Percentiles rank a stretch among this genome's conserved stretches.
phyloP scores from a whole-genome alignment of 768 basidiomycete species.

The Leccinum incarnatum region DNA sequence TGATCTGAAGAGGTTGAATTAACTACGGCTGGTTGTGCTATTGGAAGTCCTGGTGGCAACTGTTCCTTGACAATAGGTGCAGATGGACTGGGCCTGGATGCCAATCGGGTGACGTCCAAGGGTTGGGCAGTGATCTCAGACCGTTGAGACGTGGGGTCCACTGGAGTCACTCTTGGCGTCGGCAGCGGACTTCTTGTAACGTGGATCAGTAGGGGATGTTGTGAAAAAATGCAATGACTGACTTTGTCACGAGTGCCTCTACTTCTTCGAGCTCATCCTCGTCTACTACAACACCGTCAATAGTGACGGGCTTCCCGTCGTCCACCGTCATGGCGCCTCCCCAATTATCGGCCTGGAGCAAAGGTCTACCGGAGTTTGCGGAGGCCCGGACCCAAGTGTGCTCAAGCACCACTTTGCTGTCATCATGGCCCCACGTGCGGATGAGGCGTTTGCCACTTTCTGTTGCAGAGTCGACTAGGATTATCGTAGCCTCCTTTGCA shows the following conservation, averaged over 20 bases:
- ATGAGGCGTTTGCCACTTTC: constrained; percentile 55
- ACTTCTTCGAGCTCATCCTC: constrained; percentile 40
- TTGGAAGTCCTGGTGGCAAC: background rate
- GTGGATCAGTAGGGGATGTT: constrained; percentile 15
- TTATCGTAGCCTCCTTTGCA: constrained; percentile 51
- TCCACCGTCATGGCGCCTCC: constrained; percentile 40
- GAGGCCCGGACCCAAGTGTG: constrained; percentile 52
- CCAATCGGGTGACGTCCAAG: background rate
- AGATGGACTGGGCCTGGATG: constrained; percentile 1
- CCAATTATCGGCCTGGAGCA: constrained; percentile 52
- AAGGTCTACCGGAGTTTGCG: constrained; percentile 39
- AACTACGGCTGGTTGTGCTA: background rate
- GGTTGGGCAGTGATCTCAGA: constrained; percentile 5
- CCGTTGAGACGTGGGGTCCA: constrained; percentile 27
- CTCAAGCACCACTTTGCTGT: constrained; percentile 48
- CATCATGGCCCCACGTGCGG: constrained; percentile 54
- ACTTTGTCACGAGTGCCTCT: constrained; percentile 41
- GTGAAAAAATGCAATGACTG: constrained; percentile 29
- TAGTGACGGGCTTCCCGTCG: constrained; percentile 32
- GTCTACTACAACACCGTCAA: constrained; percentile 33
- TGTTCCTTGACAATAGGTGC: background rate
- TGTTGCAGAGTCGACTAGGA: constrained; percentile 55
- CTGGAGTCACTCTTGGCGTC: constrained; percentile 59
- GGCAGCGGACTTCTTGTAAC: constrained; percentile 56
- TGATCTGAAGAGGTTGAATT: background rate